phyloP scores from a whole-genome alignment of 352 stramenopile genomes.

The Phytophthora citricola region DNA sequence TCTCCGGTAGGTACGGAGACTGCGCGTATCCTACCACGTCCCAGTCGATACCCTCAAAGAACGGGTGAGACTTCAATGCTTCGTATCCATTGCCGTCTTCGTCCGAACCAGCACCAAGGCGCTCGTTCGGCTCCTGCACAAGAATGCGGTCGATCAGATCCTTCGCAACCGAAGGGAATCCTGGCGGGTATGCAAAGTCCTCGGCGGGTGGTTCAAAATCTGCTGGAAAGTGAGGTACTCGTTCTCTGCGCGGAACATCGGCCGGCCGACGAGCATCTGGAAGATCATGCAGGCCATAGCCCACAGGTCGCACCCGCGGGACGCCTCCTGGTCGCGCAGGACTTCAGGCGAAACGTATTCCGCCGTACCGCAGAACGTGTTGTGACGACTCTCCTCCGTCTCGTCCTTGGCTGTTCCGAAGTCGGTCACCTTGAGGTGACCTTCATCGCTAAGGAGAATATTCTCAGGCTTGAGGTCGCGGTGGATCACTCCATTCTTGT shows the following conservation, averaged over 20 bases:
- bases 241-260: conserved; percentile 90
- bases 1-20: conserved; percentile 69
- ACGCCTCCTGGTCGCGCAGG: conserved; percentile 83
- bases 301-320: conserved; percentile 90
- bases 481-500: conserved; percentile 95
- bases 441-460: conserved; percentile 84
- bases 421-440: conserved; percentile 92
- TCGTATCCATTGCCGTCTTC: conserved; percentile 82
- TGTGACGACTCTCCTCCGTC: conserved; percentile 80
- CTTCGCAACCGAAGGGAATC: conserved; percentile 63
- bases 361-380: conserved; percentile 92
- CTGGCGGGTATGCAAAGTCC: conserved; percentile 74
- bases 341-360: conserved; percentile 94
- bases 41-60: conserved; percentile 89
- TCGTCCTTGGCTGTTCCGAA: conserved; percentile 91
- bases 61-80: conserved; percentile 77
- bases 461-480: conserved; percentile 95
- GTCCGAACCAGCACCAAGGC: conserved; percentile 73
- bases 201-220: conserved; percentile 86
- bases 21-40: conserved; percentile 51
- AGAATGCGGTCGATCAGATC: conserved; percentile 86
- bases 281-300: conserved; percentile 92
- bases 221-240: conserved; percentile 93
- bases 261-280: conserved; percentile 86
- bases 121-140: conserved; percentile 71